Evolutionary conservation across 768 basidiomycete species (phyloP).

Genomic region (Lanmaoa pseudosensibilis): DNA sequence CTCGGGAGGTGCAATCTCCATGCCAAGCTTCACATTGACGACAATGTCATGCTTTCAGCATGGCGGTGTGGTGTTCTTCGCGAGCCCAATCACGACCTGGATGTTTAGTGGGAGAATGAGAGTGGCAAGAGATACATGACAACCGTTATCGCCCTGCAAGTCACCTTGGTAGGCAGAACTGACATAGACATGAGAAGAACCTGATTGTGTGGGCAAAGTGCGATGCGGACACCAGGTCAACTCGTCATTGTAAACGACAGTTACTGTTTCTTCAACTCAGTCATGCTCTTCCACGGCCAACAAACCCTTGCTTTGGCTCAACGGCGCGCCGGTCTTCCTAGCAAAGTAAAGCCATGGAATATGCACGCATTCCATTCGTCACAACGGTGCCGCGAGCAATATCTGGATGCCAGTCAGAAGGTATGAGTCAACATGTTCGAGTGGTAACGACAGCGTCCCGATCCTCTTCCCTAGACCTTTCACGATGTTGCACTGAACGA

Average conservation of each 20-base stretch:
- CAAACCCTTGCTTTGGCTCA: constrained; percentile 2
- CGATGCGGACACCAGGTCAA: not conserved
- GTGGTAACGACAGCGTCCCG: not conserved
- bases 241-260: not conserved
- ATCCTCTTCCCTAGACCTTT: constrained; percentile 35
- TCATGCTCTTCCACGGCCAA: constrained; percentile 18
- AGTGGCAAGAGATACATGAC: not conserved
- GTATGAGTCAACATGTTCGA: constrained; percentile 30
- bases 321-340: constrained; percentile 4
- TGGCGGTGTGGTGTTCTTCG: not conserved
- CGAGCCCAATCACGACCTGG: not conserved
- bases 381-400: constrained; percentile 33
- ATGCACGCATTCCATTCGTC: constrained; percentile 44
- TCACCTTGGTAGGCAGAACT: not conserved
- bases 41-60: not conserved
- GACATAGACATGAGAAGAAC: too few relatives aligned
- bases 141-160: not conserved
- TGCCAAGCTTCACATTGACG: not conserved
- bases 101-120: not conserved
- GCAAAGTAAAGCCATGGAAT: constrained; percentile 25
- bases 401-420: constrained; percentile 44
- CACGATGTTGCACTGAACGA: constrained; percentile 30
- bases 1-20: not conserved
- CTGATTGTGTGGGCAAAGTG: not conserved
- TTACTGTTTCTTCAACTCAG: not conserved